phyloP scores from a whole-genome alignment of 2,329 filamentous ascomycete species.

The Trichoderma polysporum region DNA sequence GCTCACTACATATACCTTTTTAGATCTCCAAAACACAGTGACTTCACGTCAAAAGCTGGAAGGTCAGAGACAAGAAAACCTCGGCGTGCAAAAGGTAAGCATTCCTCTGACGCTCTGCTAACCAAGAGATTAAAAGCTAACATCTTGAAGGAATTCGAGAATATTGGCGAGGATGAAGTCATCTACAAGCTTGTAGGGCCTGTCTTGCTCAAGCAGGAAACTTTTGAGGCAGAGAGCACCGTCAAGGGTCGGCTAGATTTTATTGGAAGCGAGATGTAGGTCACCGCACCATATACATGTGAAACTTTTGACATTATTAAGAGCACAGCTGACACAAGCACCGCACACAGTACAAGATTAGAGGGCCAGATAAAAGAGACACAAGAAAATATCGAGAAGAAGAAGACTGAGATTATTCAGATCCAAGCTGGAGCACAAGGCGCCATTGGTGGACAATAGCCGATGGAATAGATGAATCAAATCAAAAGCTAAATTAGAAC shows the following conservation, averaged over 20 bases:
- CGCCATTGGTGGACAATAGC: conserved; percentile 33
- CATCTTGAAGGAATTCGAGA: conserved; percentile 69
- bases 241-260: conserved; percentile 90
- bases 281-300: conserved; percentile 4
- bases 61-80: conserved; percentile 90
- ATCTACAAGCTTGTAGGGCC: conserved; percentile 97
- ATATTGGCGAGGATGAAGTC: conserved; percentile 74
- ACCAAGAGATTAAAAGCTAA: conserved; percentile 23
- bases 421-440: conserved; percentile 52
- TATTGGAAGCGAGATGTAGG: conserved; percentile 90
- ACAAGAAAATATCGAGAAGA: conserved; percentile 57
- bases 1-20: conserved; percentile 10
- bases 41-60: conserved; percentile 86
- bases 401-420: conserved; percentile 60
- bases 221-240: conserved; percentile 81
- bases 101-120: too few species aligned
- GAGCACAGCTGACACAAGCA: conserved; percentile 21
- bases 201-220: conserved; percentile 91
- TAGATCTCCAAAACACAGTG: conserved; percentile 77
- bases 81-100: conserved; percentile 75
- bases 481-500: background rate
- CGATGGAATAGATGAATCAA: background rate
- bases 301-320: background rate
- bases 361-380: conserved; percentile 56
- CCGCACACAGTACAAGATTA: conserved; percentile 36